phyloP scores from a whole-genome alignment of 108 stramenopile species.

The Discostella stelligeroides region DNA sequence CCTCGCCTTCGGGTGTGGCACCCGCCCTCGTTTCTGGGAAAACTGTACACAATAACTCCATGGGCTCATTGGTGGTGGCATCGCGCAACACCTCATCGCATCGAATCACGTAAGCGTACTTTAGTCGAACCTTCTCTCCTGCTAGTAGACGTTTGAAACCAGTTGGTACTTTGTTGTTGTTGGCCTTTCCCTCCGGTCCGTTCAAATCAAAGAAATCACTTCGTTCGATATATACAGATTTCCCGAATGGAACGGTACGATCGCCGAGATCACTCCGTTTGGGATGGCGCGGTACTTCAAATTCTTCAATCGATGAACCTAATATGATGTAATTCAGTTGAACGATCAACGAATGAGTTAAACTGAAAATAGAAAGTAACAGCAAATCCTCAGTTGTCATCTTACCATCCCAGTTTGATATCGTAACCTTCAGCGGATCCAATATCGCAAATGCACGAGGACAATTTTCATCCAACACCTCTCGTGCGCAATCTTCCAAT shows the following conservation, averaged over 20 bases:
- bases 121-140: conserved; percentile 77
- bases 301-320: conserved; percentile 58
- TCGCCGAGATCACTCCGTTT: conserved; percentile 76
- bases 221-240: conserved; percentile 79
- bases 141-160: conserved; percentile 89
- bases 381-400: background rate
- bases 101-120: conserved; percentile 89
- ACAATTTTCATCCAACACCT: conserved; percentile 82
- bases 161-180: conserved; percentile 68
- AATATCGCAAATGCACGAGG: conserved; percentile 80
- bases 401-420: conserved; percentile 80
- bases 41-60: conserved; percentile 76
- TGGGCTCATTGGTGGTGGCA: conserved; percentile 67
- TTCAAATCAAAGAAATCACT: conserved; percentile 89
- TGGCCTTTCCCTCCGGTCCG: conserved; percentile 73
- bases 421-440: conserved; percentile 84
- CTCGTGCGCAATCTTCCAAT: conserved; percentile 85
- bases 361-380: conserved; percentile 7
- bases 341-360: too few species aligned
- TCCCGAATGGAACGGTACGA: conserved; percentile 82
- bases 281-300: conserved; percentile 82
- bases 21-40: conserved; percentile 86
- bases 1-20: conserved; percentile 71
- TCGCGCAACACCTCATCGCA: conserved; percentile 85
- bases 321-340: background rate